phyloP scores from a whole-genome alignment of 257 asterid species.

The Scutellaria galericulata region DNA sequence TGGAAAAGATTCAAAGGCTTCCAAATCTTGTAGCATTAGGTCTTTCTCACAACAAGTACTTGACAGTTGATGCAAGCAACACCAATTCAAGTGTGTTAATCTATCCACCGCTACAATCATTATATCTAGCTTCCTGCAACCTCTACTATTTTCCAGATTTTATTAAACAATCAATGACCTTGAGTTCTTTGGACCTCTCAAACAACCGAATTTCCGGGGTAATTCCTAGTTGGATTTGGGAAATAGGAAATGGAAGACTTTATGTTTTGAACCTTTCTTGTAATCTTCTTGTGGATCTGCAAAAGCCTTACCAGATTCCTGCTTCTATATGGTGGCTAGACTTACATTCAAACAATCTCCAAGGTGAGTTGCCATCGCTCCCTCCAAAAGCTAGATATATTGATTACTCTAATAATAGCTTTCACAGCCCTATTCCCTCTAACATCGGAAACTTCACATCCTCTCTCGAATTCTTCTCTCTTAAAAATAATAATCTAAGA shows the following conservation, averaged over 20 bases:
- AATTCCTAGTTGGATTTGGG: constrained; percentile 64
- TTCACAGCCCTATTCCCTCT: too few relatives aligned
- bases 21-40: constrained; percentile 34
- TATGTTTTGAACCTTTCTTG: too few relatives aligned
- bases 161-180: background rate
- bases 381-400: too few relatives aligned
- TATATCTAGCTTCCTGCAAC: constrained; percentile 40
- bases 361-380: too few relatives aligned
- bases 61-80: constrained; percentile 33
- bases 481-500: too few relatives aligned
- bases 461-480: too few relatives aligned
- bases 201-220: constrained; percentile 28
- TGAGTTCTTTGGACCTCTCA: background rate
- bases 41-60: constrained; percentile 45
- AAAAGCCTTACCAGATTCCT: too few relatives aligned
- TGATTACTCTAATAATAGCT: too few relatives aligned
- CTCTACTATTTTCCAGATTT: background rate
- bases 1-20: constrained; percentile 31
- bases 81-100: background rate
- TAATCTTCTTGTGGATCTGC: too few relatives aligned
- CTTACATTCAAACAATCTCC: too few relatives aligned
- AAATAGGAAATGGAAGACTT: constrained; percentile 28
- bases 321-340: too few relatives aligned
- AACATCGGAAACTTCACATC: too few relatives aligned
- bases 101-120: constrained; percentile 9